Base-by-base conservation (phyloP, 139 green algal species). In the Parachlorella kessleri region DNA sequence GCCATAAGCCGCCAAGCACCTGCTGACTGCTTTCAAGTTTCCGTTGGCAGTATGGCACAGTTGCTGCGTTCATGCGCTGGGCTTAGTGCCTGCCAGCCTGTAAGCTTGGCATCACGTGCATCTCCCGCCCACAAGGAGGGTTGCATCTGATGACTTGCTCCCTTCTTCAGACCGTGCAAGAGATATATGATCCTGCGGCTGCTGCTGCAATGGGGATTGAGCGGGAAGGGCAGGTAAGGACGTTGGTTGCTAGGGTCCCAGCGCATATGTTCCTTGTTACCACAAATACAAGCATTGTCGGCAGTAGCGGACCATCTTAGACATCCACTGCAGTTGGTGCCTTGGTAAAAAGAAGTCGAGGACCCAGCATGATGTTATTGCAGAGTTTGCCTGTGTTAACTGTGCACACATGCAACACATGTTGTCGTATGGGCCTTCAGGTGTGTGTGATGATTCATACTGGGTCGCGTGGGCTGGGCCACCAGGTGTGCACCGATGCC, bases 401-500 rank as follows among this genome's bases (percentile, higher is more conserved):
- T n/a, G n/a, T n/a, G n/a, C n/a, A n/a, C n/a, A n/a, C n/a, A n/a
- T n/a, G n/a, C n/a, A n/a, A n/a, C n/a, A n/a, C n/a, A n/a, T n/a
- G n/a, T n/a, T n/a, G n/a, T n/a, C n/a, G n/a, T 32, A 9, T 32
- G 18, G 53, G 53, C 70, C 14, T 10, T 18, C 68, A 77, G 72
- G 72, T 77, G 3, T 41, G 37, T 6, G 70, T 95, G 28, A 94
- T 95, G 91, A 92, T 95, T 28, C 91, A 95, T 75, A 89, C 70
- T 30, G 91, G 91, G 37, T 88, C 73, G 53, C 75, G 91, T 0
- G 91, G 91, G 2, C 82, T 95, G 55, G 91, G 91, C 1, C 91
- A 95, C 72, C 91, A 95, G 84, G 87, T 92, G 66, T 35, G 74
- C 39, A 94, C 92, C 24, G 92, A 96, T 74, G 88, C 91, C 8